phyloP scores from a whole-genome alignment of 2,329 filamentous ascomycete genomes.

The Incumbomyces delicatus region DNA sequence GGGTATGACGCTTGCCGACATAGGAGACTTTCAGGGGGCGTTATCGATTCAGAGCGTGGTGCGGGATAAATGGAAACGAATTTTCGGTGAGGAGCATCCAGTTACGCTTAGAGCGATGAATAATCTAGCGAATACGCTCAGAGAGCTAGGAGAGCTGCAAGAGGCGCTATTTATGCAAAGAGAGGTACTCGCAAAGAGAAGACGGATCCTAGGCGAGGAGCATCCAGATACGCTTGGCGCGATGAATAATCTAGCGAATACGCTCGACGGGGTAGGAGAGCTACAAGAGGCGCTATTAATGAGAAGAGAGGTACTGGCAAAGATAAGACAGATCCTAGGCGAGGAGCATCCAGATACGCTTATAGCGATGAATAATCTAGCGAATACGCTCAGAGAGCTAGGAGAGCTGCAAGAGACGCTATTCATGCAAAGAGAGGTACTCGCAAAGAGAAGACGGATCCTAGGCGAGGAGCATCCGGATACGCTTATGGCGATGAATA shows the following conservation, averaged over 20 bases:
- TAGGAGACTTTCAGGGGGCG: too few relatives aligned
- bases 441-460: too few relatives aligned
- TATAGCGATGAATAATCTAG: not conserved
- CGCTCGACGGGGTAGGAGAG: not conserved
- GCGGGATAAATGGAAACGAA: too few relatives aligned
- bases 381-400: not conserved
- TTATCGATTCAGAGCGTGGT: too few relatives aligned
- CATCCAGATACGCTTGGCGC: not conserved
- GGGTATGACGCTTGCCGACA: too few relatives aligned
- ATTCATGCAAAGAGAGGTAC: too few relatives aligned
- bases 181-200: not conserved
- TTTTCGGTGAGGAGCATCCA: conserved; percentile 1
- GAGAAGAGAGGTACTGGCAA: too few relatives aligned
- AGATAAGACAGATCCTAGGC: not conserved
- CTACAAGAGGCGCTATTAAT: not conserved
- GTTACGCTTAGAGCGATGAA: not conserved
- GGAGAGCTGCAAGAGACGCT: too few relatives aligned
- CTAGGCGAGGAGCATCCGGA: too few relatives aligned
- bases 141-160: too few relatives aligned
- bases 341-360: not conserved
- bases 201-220: too few relatives aligned
- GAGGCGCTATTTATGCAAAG: not conserved
- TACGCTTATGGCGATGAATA: too few relatives aligned
- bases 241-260: not conserved
- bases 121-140: not conserved